These are phyloP conservation scores for Solanum hybrid DNA, from an alignment of 305 asterid species.

Conservation along the genomic window DNA sequence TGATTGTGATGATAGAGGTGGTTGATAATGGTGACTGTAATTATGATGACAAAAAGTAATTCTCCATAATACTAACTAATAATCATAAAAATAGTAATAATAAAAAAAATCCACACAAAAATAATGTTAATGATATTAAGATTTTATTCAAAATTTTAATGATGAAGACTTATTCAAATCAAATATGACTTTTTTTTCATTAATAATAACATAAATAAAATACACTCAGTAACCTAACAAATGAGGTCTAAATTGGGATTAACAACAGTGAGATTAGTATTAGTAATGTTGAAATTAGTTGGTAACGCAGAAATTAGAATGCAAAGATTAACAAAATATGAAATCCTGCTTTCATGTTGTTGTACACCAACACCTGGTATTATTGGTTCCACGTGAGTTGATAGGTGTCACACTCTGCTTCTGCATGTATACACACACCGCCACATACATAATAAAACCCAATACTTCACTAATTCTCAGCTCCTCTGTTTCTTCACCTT, in stretches of 20 bases:
- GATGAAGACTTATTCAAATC: not conserved
- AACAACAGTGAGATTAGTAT: too few relatives aligned
- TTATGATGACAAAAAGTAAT: too few relatives aligned
- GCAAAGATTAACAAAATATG: too few relatives aligned
- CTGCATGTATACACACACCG: conserved; percentile 42
- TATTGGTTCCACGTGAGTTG: conserved; percentile 21
- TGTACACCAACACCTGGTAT: not conserved
- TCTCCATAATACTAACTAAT: not conserved
- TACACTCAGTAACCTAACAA: not conserved
- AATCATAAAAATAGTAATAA: too few relatives aligned
- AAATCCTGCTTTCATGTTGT: not conserved
- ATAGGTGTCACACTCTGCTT: conserved; percentile 41
- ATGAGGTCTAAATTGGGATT: not conserved
- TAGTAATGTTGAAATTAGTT: too few relatives aligned
- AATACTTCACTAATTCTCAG: not conserved
- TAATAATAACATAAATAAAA: too few relatives aligned
- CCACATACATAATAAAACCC: not conserved
- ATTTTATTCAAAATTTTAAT: not conserved
- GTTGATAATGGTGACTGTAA: not conserved
- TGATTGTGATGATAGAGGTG: not conserved
- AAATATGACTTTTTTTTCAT: too few relatives aligned
- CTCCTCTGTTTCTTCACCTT: not conserved
- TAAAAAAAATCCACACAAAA: not conserved
- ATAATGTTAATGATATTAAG: too few relatives aligned
- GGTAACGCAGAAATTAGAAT: too few relatives aligned